These are phyloP conservation scores for Trichoderma sp. DNA, from an alignment of 2,329 filamentous ascomycete species.

Conservation along the genomic window DNA sequence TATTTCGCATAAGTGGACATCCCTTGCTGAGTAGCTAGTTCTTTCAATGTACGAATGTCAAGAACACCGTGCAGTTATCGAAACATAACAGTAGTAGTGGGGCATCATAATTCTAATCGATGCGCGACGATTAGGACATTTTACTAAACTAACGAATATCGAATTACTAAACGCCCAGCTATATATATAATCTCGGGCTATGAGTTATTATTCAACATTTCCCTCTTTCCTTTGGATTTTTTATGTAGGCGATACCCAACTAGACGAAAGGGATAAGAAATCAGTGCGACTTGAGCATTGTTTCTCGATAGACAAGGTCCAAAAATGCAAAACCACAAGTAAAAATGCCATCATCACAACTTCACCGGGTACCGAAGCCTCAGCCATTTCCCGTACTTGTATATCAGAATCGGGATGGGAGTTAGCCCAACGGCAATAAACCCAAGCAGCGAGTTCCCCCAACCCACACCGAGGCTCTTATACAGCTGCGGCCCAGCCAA, in stretches of 20 bases:
- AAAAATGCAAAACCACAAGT: background rate
- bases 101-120: background rate
- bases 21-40: background rate
- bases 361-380: background rate
- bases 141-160: background rate
- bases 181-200: background rate
- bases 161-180: background rate
- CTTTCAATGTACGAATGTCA: background rate
- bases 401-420: slow-evolving; percentile 7
- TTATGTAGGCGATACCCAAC: background rate
- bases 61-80: background rate
- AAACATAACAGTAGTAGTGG: background rate
- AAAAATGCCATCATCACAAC: background rate
- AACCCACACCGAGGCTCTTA: slow-evolving; percentile 60
- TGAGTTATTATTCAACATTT: background rate
- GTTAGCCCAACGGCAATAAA: slow-evolving; percentile 43
- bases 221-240: background rate
- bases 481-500: slow-evolving; percentile 67
- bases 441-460: slow-evolving; percentile 53
- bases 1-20: background rate
- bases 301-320: background rate
- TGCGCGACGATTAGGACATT: background rate
- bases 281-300: background rate
- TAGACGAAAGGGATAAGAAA: background rate
- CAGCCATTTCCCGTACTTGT: slow-evolving; percentile 15